Percentiles rank a stretch among this genome's conserved stretches.
Evolutionary conservation across 345 rosid species (phyloP).

Genomic region (Hypericum perforatum): DNA sequence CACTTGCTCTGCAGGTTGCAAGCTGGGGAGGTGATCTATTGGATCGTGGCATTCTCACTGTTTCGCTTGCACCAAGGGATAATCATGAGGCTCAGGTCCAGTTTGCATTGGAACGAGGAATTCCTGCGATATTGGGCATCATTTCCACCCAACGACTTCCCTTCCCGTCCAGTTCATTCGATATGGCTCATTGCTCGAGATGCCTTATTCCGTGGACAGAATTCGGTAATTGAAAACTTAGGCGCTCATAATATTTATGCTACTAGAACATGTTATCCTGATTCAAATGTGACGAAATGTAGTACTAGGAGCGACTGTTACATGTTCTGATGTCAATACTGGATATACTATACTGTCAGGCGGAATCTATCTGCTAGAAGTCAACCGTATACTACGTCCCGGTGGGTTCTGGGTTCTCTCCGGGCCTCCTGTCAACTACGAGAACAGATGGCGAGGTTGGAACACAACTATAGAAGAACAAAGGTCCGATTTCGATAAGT

Average conservation of each 20-base stretch:
- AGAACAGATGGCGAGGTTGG: slow-evolving; percentile 93
- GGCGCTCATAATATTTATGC: neutral
- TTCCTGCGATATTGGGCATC: slow-evolving; percentile 94
- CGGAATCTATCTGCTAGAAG: slow-evolving; percentile 83
- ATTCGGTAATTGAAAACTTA: slow-evolving; percentile 46
- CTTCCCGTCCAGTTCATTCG: slow-evolving; percentile 92
- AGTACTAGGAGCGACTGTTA: neutral
- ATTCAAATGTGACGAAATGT: neutral
- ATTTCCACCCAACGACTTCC: slow-evolving; percentile 95
- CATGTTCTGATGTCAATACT: no score
- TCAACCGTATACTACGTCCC: slow-evolving; percentile 89
- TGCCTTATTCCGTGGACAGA: slow-evolving; percentile 99
- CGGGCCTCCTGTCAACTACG: slow-evolving; percentile 95
- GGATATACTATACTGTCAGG: slow-evolving; percentile 38
- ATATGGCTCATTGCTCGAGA: slow-evolving; percentile 99
- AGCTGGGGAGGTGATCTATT: slow-evolving; percentile 99
- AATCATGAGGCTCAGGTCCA: slow-evolving; percentile 99
- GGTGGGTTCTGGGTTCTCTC: slow-evolving; percentile 99
- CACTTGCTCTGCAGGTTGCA: slow-evolving; percentile 52
- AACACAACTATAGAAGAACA: slow-evolving; percentile 91
- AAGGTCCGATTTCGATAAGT: slow-evolving; percentile 73
- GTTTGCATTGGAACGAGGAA: slow-evolving; percentile 95
- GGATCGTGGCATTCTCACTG: slow-evolving; percentile 77
- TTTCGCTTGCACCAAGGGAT: slow-evolving; percentile 97
- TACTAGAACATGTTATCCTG: neutral